A percentile compares a stretch with the other conserved stretches of the same genome.
phyloP scores from a whole-genome alignment of 208 protist genomes.

The Trypanosoma theileri region DNA sequence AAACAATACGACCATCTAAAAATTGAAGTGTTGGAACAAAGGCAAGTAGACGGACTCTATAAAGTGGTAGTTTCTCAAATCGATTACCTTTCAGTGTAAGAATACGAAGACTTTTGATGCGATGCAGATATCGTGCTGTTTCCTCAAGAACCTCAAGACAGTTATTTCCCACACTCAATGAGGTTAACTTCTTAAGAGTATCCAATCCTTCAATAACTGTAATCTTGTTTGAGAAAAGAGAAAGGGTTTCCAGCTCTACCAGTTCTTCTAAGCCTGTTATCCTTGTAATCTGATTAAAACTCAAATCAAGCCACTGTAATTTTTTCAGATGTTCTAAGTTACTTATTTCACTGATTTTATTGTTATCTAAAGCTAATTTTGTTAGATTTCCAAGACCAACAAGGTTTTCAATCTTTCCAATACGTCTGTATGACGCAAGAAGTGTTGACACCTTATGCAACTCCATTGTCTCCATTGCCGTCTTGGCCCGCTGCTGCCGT shows the following conservation, averaged over 20 bases:
- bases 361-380: constrained; percentile 95
- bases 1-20: constrained; percentile 59
- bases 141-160: constrained; percentile 86
- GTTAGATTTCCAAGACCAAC: constrained; percentile 77
- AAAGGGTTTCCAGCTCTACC: constrained; percentile 85
- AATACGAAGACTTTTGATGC: constrained; percentile 60
- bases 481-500: constrained; percentile 47
- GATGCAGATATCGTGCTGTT: constrained; percentile 81
- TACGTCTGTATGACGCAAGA: constrained; percentile 65
- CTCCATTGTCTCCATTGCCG: constrained; percentile 53
- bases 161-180: constrained; percentile 94
- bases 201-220: constrained; percentile 65
- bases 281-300: constrained; percentile 93
- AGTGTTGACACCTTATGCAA: constrained; percentile 64
- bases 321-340: constrained; percentile 84
- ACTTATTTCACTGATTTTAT: constrained; percentile 92
- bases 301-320: constrained; percentile 89
- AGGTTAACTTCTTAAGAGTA: constrained; percentile 65
- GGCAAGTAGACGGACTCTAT: constrained; percentile 62
- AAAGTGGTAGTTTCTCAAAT: constrained; percentile 56
- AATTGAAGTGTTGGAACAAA: constrained; percentile 75
- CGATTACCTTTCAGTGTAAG: constrained; percentile 85
- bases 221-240: constrained; percentile 90
- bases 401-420: constrained; percentile 91
- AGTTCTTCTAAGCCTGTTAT: constrained; percentile 89